phyloP scores from a whole-genome alignment of 306 rosid genomes.

The Bauhinia variegata region DNA sequence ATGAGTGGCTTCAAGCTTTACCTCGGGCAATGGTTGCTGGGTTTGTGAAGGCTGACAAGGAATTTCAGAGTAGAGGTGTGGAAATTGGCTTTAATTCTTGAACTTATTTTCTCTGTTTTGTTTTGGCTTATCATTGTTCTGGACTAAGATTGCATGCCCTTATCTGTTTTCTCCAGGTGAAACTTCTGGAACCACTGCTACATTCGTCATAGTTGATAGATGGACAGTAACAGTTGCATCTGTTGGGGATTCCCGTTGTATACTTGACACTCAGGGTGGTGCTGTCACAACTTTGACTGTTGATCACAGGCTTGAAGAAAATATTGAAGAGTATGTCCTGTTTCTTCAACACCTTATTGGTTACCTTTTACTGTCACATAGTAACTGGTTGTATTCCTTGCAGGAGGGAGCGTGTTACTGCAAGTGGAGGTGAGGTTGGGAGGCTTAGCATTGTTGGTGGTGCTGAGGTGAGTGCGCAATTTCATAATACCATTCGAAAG shows the following conservation, averaged over 20 bases:
- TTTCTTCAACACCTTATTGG: constrained; percentile 7
- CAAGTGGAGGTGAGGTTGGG: constrained; percentile 98
- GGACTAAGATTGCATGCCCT: constrained; percentile 29
- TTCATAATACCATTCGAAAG: constrained; percentile 7
- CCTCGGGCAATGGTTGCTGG: constrained; percentile 98
- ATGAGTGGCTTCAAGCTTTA: constrained; percentile 95
- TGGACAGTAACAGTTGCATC: constrained; percentile 99
- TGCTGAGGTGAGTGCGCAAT: constrained; percentile 68
- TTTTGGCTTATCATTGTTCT: not conserved
- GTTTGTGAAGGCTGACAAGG: constrained; percentile 95
- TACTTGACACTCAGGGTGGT: constrained; percentile 89
- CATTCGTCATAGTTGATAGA: constrained; percentile 90
- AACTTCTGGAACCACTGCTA: constrained; percentile 97
- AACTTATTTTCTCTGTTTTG: not conserved
- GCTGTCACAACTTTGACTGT: constrained; percentile 80
- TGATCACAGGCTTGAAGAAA: constrained; percentile 96
- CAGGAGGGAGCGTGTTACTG: constrained; percentile 92
- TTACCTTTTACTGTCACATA: constrained; percentile 22
- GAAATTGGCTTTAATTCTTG: constrained; percentile 25
- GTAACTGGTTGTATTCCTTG: constrained; percentile 25
- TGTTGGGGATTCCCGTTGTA: constrained; percentile 96
- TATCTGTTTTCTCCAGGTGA: constrained; percentile 64
- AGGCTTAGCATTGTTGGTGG: constrained; percentile 93
- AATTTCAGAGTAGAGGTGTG: constrained; percentile 85
- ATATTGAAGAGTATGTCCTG: constrained; percentile 74